phyloP scores from a whole-genome alignment of 2,329 filamentous ascomycete genomes.

The Aspergillus ibericus region DNA sequence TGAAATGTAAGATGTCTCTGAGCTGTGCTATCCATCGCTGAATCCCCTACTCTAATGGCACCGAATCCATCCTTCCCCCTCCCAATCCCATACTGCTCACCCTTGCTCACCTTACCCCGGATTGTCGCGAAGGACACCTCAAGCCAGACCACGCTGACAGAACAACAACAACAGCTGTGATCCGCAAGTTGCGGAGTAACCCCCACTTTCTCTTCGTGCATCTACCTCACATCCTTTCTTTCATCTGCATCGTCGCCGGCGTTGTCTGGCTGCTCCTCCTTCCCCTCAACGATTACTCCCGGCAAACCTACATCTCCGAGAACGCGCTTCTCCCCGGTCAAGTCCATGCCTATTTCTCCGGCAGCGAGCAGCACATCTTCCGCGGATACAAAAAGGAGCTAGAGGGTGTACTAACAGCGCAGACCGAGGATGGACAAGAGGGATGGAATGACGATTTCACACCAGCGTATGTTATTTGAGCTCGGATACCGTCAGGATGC shows the following conservation, averaged over 20 bases:
- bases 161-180: slow-evolving; percentile 33
- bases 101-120: slow-evolving; percentile 11
- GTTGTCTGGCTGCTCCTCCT: slow-evolving; percentile 87
- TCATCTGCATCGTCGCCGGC: slow-evolving; percentile 80
- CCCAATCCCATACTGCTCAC: slow-evolving; percentile 4
- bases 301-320: slow-evolving; percentile 93
- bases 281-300: slow-evolving; percentile 85
- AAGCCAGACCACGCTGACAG: slow-evolving; percentile 18
- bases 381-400: slow-evolving; percentile 86
- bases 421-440: slow-evolving; percentile 13
- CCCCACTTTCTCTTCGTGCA: slow-evolving; percentile 70
- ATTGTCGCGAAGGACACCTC: slow-evolving; percentile 18
- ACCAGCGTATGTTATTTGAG: slow-evolving; percentile 26
- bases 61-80: background rate
- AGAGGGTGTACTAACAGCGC: slow-evolving; percentile 47
- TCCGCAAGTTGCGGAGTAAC: slow-evolving; percentile 67
- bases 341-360: slow-evolving; percentile 96
- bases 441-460: slow-evolving; percentile 24
- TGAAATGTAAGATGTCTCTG: slow-evolving; percentile 38
- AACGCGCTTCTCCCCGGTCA: slow-evolving; percentile 94
- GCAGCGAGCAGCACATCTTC: slow-evolving; percentile 93
- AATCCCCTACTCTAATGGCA: background rate
- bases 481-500: background rate
- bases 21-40: background rate
- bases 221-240: slow-evolving; percentile 82